These are phyloP conservation scores for Noccaea caerulescens DNA, from an alignment of 345 rosid genomes.

Conservation along the genomic window DNA sequence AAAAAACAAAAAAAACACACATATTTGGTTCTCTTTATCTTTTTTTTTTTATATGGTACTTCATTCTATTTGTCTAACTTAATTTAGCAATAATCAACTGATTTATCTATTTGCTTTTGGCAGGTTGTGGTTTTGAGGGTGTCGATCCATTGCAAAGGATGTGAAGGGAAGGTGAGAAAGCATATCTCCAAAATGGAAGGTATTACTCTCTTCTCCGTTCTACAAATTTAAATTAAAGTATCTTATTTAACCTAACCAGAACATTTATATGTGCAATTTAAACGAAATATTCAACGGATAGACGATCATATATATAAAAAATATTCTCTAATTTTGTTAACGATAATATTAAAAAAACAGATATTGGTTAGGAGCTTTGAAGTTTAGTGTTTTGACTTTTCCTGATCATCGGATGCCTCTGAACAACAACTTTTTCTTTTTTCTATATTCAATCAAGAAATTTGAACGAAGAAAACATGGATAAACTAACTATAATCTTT, in stretches of 20 bases:
- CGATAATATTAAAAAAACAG: not conserved
- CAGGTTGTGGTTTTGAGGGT: conserved; percentile 91
- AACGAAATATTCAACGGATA: conserved; percentile 19
- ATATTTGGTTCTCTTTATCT: not conserved
- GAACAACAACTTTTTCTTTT: conserved; percentile 23
- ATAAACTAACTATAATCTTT: conserved; percentile 16
- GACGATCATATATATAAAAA: conserved; percentile 4
- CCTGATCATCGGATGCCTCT: conserved; percentile 29
- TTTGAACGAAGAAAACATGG: not conserved
- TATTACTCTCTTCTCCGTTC: conserved; percentile 27
- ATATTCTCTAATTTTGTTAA: not conserved
- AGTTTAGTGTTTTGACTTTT: conserved; percentile 39
- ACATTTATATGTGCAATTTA: not conserved
- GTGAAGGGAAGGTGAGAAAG: conserved; percentile 92
- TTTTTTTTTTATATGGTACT: not conserved
- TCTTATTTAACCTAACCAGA: conserved; percentile 18
- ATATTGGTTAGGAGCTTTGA: conserved; percentile 30
- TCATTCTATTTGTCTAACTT: not conserved
- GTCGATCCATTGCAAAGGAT: conserved; percentile 94
- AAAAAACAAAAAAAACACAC: too few relatives aligned
- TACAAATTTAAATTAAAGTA: not conserved
- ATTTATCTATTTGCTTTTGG: not conserved
- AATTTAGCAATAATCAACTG: not conserved
- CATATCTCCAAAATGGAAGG: conserved; percentile 98
- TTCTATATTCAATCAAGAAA: not conserved